These are phyloP conservation scores for Heritiera littoralis DNA, from an alignment of 345 rosid species.

Conservation along the genomic window DNA sequence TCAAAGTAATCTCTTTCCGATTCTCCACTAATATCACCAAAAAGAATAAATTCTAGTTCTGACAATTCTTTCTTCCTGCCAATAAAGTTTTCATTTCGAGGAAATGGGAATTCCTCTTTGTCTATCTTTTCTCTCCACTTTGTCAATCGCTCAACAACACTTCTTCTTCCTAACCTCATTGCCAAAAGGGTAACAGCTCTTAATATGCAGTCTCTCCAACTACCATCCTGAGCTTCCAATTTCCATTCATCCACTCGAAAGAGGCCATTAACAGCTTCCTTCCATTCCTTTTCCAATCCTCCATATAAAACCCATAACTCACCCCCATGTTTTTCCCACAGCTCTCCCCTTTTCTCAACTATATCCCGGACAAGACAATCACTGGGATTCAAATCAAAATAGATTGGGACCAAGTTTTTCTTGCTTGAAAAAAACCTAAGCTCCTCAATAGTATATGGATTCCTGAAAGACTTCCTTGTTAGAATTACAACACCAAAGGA, in stretches of 20 bases:
- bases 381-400: slow-evolving; percentile 70
- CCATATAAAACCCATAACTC: slow-evolving; percentile 82
- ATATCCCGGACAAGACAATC: slow-evolving; percentile 95
- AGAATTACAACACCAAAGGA: slow-evolving; percentile 81
- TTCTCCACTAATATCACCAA: slow-evolving; percentile 81
- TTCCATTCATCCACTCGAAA: slow-evolving; percentile 82
- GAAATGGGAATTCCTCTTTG: slow-evolving; percentile 85
- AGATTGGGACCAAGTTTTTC: slow-evolving; percentile 87
- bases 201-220: slow-evolving; percentile 88
- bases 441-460: slow-evolving; percentile 86
- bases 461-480: slow-evolving; percentile 81
- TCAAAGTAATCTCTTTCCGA: slow-evolving; percentile 81
- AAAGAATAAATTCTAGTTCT: slow-evolving; percentile 82
- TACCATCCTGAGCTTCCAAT: slow-evolving; percentile 86
- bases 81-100: slow-evolving; percentile 71
- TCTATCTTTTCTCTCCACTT: slow-evolving; percentile 86
- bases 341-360: slow-evolving; percentile 88
- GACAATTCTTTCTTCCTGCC: slow-evolving; percentile 93
- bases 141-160: slow-evolving; percentile 72
- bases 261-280: slow-evolving; percentile 73
- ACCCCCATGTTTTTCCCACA: slow-evolving; percentile 95
- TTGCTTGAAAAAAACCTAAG: slow-evolving; percentile 70
- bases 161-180: slow-evolving; percentile 80
- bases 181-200: slow-evolving; percentile 74
- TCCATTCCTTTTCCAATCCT: slow-evolving; percentile 94